phyloP scores from a whole-genome alignment of 805 yeast genomes.

The Wickerhamiella bombiphila region DNA sequence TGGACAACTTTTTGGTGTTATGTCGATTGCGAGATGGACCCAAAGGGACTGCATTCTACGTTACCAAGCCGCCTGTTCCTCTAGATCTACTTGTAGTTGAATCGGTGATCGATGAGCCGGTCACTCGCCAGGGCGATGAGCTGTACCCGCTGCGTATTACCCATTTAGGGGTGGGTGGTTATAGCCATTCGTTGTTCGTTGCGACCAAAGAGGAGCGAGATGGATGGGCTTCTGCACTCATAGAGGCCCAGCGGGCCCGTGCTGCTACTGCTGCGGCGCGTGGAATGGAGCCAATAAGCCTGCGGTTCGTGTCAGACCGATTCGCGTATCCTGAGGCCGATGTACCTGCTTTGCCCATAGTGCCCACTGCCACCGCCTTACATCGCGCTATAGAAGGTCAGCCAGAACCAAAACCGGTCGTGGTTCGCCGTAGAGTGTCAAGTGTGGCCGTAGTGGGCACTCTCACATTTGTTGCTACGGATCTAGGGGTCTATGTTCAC shows the following conservation, averaged over 20 bases:
- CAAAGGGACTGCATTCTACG: slow-evolving; percentile 22
- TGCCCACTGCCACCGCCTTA: slow-evolving; percentile 21
- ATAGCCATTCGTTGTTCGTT: slow-evolving; percentile 23
- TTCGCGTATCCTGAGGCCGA: slow-evolving; percentile 51
- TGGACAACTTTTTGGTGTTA: slow-evolving; percentile 49
- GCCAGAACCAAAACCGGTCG: slow-evolving; percentile 15
- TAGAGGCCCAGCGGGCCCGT: slow-evolving; percentile 31
- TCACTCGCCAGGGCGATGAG: slow-evolving; percentile 10
- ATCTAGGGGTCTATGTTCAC: slow-evolving; percentile 43
- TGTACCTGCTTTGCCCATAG: slow-evolving; percentile 26
- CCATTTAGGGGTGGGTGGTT: slow-evolving; percentile 24
- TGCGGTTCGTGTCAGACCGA: slow-evolving; percentile 40
- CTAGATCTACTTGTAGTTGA: slow-evolving; percentile 44
- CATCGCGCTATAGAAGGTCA: slow-evolving; percentile 22
- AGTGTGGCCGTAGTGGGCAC: slow-evolving; percentile 32
- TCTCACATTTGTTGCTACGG: slow-evolving; percentile 38
- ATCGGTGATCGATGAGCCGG: slow-evolving; percentile 29
- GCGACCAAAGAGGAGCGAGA: slow-evolving; percentile 31
- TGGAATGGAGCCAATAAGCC: slow-evolving; percentile 38
- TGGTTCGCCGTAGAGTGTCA: slow-evolving; percentile 24
- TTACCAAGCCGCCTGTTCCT: slow-evolving; percentile 27
- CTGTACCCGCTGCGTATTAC: slow-evolving; percentile 24
- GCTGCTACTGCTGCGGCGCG: slow-evolving; percentile 23
- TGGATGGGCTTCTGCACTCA: slow-evolving; percentile 42
- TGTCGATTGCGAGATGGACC: slow-evolving; percentile 25